Evolutionary conservation across 2,329 filamentous ascomycete genomes (phyloP), one percentile per base, ranked within the genome.

Genomic region (Cladosporium austrohemisphaericum): DNA sequence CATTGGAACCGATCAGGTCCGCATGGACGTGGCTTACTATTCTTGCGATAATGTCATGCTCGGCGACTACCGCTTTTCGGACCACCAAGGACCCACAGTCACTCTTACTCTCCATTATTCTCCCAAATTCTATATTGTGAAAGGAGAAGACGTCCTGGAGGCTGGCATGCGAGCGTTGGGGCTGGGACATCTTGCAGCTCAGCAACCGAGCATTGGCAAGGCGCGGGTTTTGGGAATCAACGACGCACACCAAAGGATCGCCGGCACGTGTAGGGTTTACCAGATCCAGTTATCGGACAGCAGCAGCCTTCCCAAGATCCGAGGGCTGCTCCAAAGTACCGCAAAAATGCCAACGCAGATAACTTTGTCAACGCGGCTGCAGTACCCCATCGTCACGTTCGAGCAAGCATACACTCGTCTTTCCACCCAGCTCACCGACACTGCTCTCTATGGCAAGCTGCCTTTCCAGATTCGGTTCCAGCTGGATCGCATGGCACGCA

Each of bases 381-480:
- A 51, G 13, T 46, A 50, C 7, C 57, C 61, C 5, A 29, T 7
- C 3, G 49, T 52, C n/a, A 31, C 50, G 4, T 48, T 55, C 19
- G 41, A 56, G 4, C 19, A 41, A 9, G 49, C 50, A 11, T 54
- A 58, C 18, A 40, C 33, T 1, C 40, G 50, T 6, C 66, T 79
- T 32, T 66, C 68, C 16, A 55, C 57, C 5, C 62, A 61, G 6
- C 56, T 72, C 9, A 57, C 43, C 57, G 64, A 57, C 55, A 66
- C 13, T 0, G 33, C 36, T 2, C 43, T 57, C 1, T 63, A 64
- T 37, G 48, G 63, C 19, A 45, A 54, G 1, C 57, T 80, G 50
- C 68, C 78, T 4, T 87, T 82, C 54, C 62, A 67, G 0, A 59
- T 83, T 1, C 70, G 79, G 5, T 86, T 81, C 57, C 83, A 86